Conservation (phyloP, 1,139 yeast species). For the Candida neerlandica region DNA sequence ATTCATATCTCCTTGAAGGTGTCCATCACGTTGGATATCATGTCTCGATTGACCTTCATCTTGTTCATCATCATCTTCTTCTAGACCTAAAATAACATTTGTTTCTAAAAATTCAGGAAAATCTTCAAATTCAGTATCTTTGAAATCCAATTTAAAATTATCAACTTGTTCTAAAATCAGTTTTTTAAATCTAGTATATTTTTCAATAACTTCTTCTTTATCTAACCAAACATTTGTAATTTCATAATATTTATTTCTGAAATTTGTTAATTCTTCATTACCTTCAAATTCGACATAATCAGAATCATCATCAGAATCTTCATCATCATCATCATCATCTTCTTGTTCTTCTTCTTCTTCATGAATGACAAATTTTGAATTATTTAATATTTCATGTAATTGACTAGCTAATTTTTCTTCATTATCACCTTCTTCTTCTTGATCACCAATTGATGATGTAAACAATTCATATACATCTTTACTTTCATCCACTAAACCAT, state of each 20-base stretch:
- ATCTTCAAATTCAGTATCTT: constrained; percentile 17
- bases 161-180: constrained; percentile 8
- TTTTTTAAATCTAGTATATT: constrained; percentile 11
- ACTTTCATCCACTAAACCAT: constrained; percentile 8
- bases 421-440: neutral
- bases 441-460: neutral
- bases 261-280: constrained; percentile 14
- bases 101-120: constrained; percentile 18
- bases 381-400: constrained; percentile 11
- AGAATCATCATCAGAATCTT: constrained; percentile 7
- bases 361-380: constrained; percentile 3
- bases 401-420: constrained; percentile 11
- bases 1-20: constrained; percentile 23
- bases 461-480: constrained; percentile 9
- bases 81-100: constrained; percentile 13
- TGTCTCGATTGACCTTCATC: neutral
- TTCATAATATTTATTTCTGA: constrained; percentile 14
- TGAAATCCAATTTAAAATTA: constrained; percentile 12
- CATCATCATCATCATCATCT: constrained; percentile 5
- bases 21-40: constrained; percentile 21
- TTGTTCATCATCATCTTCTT: constrained; percentile 24
- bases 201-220: constrained; percentile 8
- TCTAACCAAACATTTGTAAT: constrained; percentile 13
- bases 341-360: constrained; percentile 7
- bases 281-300: constrained; percentile 9